Percentiles rank a stretch among this genome's conserved stretches.
phyloP scores from a whole-genome alignment of 495 filamentous ascomycete species.

The Penicillium angulare region DNA sequence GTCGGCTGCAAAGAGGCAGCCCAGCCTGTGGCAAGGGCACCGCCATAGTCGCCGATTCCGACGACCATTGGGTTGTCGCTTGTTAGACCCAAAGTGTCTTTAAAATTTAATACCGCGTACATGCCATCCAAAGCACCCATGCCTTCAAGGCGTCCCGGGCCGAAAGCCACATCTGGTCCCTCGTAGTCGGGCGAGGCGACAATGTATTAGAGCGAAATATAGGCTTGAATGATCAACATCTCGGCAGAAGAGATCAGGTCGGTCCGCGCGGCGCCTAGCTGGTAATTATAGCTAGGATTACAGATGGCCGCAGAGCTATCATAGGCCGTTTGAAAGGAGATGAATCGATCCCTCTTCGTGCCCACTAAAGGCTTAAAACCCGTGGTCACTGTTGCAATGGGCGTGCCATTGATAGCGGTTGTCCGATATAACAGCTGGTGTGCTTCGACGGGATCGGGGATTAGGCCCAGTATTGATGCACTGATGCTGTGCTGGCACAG shows the following conservation, averaged over 20 bases:
- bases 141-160: conserved; percentile 27
- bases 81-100: conserved; percentile 21
- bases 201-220: conserved; percentile 29
- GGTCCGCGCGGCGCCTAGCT: conserved; percentile 21
- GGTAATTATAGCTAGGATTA: conserved; percentile 35
- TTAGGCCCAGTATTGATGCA: conserved; percentile 27
- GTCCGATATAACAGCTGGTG: conserved; percentile 31
- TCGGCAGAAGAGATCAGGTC: conserved; percentile 31
- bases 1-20: conserved; percentile 50
- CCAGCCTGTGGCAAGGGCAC: conserved; percentile 52
- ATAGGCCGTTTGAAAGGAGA: conserved; percentile 37
- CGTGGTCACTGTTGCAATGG: conserved; percentile 36
- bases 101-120: conserved; percentile 30
- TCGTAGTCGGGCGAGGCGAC: conserved; percentile 37
- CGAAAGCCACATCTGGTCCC: conserved; percentile 33
- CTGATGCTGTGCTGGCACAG: conserved; percentile 22
- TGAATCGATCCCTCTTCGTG: conserved; percentile 23
- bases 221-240: conserved; percentile 26
- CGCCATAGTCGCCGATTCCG: conserved; percentile 53
- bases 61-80: conserved; percentile 25
- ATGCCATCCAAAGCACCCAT: conserved; percentile 35
- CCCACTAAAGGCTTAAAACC: conserved; percentile 41
- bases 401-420: conserved; percentile 31
- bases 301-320: conserved; percentile 30
- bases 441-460: conserved; percentile 27